phyloP scores from a whole-genome alignment of 116 monocot species.

The Thalassia testudinum region DNA sequence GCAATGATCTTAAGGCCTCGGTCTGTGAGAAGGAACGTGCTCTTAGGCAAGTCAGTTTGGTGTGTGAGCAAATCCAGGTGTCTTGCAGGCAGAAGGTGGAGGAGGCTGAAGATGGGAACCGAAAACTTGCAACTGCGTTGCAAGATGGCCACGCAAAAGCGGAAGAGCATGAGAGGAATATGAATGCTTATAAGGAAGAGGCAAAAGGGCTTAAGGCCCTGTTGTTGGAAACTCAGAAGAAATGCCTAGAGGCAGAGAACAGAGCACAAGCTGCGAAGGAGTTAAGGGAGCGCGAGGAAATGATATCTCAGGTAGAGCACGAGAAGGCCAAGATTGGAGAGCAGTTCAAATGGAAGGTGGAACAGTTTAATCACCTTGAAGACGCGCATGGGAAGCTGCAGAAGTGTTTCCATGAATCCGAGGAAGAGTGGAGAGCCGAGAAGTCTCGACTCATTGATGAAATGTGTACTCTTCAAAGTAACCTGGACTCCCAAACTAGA shows the following conservation, averaged over 20 bases:
- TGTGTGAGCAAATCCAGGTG: slow-evolving; percentile 33
- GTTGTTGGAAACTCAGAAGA: slow-evolving; percentile 36
- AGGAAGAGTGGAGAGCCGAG: slow-evolving; percentile 50
- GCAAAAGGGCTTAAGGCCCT: slow-evolving; percentile 32
- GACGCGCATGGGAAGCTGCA: slow-evolving; percentile 57
- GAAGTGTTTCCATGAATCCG: slow-evolving; percentile 26
- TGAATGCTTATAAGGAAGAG: slow-evolving; percentile 28
- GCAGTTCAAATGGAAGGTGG: slow-evolving; percentile 81
- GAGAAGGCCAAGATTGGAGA: slow-evolving; percentile 35
- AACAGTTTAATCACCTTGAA: slow-evolving; percentile 84
- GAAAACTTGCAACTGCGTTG: slow-evolving; percentile 29
- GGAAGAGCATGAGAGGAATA: slow-evolving; percentile 18
- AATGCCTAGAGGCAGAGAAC: slow-evolving; percentile 36
- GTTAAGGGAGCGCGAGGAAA: slow-evolving; percentile 34
- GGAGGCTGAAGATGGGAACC: slow-evolving; percentile 37
- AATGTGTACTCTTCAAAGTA: slow-evolving; percentile 37
- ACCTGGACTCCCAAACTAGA: slow-evolving; percentile 41
- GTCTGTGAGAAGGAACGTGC: slow-evolving; percentile 51
- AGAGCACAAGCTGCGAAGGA: slow-evolving; percentile 29
- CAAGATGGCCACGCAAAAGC: slow-evolving; percentile 38
- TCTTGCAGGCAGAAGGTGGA: slow-evolving; percentile 19
- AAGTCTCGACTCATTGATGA: slow-evolving; percentile 36
- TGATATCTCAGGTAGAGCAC: slow-evolving; percentile 37
- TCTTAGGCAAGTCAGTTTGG: slow-evolving; percentile 28
- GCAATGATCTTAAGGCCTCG: slow-evolving; percentile 28